Evolutionary conservation across 1,284 basidiomycete species (phyloP).

Genomic region (Ustilago crameri): DNA sequence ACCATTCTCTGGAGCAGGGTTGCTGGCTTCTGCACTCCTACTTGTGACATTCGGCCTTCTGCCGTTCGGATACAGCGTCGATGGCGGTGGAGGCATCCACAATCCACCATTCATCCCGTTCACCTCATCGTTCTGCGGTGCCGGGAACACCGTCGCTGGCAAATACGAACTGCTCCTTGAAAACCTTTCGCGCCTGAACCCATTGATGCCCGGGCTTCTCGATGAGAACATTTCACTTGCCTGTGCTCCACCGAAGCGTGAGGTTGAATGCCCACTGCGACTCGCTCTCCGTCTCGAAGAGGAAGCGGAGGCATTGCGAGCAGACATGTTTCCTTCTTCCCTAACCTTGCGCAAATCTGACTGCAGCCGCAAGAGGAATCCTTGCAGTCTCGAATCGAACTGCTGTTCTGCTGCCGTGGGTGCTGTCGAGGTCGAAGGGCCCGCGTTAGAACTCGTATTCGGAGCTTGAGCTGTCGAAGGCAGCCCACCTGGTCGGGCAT

Average conservation of each 20-base stretch:
- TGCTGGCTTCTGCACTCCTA: not conserved
- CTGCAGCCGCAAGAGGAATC: conserved; percentile 40
- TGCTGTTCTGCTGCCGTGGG: conserved; percentile 20
- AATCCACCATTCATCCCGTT: conserved; percentile 8
- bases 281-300: conserved; percentile 6
- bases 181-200: not conserved
- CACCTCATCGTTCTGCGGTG: no score
- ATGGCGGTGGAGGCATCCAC: conserved; percentile 54
- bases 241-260: conserved; percentile 4
- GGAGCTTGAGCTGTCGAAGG: not conserved
- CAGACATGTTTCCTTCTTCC: conserved; percentile 41
- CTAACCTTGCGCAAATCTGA: conserved; percentile 48
- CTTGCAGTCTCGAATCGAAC: conserved; percentile 32
- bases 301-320: conserved; percentile 10
- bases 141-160: not conserved
- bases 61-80: conserved; percentile 21
- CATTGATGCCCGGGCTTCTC: not conserved
- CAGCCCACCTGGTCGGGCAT: not conserved
- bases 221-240: not conserved
- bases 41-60: conserved; percentile 1
- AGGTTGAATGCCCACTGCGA: conserved; percentile 22
- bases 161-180: not conserved
- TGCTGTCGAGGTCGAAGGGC: not conserved
- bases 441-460: not conserved
- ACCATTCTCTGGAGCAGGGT: not conserved